Percentiles rank a stretch among this genome's conserved stretches.
These are phyloP conservation scores for Allodekkera sacchari DNA, from an alignment of 805 yeast genomes.

Conservation along the genomic window DNA sequence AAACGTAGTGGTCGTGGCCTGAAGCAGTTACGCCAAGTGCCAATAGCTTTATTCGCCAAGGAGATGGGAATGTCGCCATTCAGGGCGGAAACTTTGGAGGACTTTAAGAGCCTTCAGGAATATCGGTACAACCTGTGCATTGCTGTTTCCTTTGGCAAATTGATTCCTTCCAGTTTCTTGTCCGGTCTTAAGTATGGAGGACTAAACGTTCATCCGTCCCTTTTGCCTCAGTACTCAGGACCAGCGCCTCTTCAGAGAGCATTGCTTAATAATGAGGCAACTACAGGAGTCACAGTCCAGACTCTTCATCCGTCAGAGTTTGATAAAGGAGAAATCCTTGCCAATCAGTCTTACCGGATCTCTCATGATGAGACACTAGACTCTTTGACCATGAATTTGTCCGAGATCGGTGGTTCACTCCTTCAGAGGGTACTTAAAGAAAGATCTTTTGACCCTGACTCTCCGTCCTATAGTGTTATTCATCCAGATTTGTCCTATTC, in stretches of 20 bases:
- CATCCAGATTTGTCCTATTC: constrained; percentile 30
- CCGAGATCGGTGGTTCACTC: constrained; percentile 52
- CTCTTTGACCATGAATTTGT: constrained; percentile 43
- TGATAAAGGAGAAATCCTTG: constrained; percentile 67
- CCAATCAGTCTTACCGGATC: constrained; percentile 43
- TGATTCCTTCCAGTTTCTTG: constrained; percentile 64
- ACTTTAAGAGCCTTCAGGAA: constrained; percentile 21
- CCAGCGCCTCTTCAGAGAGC: constrained; percentile 86
- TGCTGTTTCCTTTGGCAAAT: constrained; percentile 87
- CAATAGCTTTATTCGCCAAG: constrained; percentile 37
- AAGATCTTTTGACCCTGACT: constrained; percentile 18
- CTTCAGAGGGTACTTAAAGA: constrained; percentile 36
- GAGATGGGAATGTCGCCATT: constrained; percentile 27
- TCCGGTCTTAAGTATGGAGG: constrained; percentile 50
- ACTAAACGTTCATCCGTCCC: constrained; percentile 86
- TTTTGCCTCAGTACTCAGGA: constrained; percentile 76
- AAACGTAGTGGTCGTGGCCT: constrained; percentile 58
- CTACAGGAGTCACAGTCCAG: constrained; percentile 84
- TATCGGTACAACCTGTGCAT: constrained; percentile 52
- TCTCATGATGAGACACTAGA: constrained; percentile 33
- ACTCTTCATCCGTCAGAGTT: constrained; percentile 83
- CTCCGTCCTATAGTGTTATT: constrained; percentile 10
- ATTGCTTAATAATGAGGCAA: constrained; percentile 48
- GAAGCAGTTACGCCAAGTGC: constrained; percentile 39
- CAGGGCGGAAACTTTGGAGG: constrained; percentile 44